These are phyloP conservation scores for Ichthyophthirius multifiliis DNA, from an alignment of 169 alveolate species.

Conservation along the genomic window DNA sequence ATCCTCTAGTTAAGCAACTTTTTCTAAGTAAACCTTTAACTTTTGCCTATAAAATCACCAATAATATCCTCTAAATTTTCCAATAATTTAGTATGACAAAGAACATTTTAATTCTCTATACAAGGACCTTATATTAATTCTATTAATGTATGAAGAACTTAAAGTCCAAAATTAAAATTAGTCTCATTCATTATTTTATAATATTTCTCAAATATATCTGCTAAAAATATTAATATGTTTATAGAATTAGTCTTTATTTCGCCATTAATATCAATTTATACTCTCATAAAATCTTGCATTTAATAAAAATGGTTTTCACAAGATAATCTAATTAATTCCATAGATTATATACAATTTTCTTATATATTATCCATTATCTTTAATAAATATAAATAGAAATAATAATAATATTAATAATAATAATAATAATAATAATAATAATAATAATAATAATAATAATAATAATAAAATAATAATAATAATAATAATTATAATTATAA, in stretches of 20 bases:
- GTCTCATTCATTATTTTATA: background rate
- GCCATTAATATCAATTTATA: background rate
- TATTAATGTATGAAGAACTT: conserved; percentile 51
- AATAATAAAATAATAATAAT: too few relatives aligned
- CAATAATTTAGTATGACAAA: conserved; percentile 34
- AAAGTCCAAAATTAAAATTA: background rate
- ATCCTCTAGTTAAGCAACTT: background rate
- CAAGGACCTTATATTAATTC: conserved; percentile 82
- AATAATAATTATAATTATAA: too few relatives aligned
- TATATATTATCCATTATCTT: background rate
- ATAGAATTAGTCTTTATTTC: background rate
- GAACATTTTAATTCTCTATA: conserved; percentile 59
- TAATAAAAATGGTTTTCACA: conserved; percentile 5
- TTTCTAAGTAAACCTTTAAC: background rate
- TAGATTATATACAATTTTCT: background rate
- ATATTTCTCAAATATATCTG: conserved; percentile 3
- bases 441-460: too few relatives aligned
- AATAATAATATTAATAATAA: too few relatives aligned
- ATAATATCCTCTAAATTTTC: conserved; percentile 9
- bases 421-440: too few relatives aligned
- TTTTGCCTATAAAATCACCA: background rate
- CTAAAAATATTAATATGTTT: background rate
- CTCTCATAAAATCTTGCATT: conserved; percentile 6
- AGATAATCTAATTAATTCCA: background rate
- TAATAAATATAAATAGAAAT: too few relatives aligned